Conservation (phyloP, 371 early-diverging fungal genomes). For the Batkoa obscura region DNA sequence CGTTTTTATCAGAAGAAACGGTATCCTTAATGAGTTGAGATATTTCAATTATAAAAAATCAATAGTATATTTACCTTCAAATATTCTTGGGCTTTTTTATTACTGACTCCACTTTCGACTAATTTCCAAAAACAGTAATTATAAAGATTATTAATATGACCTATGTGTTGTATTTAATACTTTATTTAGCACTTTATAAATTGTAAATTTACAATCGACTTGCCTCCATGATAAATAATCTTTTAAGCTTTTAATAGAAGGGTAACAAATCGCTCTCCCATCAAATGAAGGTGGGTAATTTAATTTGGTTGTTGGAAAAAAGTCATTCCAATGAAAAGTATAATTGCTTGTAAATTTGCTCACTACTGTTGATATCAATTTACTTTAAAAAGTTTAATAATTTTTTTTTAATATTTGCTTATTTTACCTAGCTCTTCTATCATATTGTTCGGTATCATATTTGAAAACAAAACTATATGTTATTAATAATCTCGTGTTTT, state of each 20-base stretch:
- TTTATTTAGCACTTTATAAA: background rate
- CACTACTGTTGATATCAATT: conserved; percentile 66
- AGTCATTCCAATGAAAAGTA: conserved; percentile 59
- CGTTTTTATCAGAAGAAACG: conserved; percentile 72
- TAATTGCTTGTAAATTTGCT: conserved; percentile 75
- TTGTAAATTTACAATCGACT: conserved; percentile 51
- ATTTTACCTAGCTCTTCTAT: conserved; percentile 45
- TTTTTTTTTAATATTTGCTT: background rate
- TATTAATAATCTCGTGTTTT: background rate
- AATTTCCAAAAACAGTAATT: conserved; percentile 89
- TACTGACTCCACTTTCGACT: conserved; percentile 46
- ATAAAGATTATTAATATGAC: conserved; percentile 74
- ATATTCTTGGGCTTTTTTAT: conserved; percentile 36
- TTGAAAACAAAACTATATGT: conserved; percentile 46
- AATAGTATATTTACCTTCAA: conserved; percentile 1
- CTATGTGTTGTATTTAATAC: conserved; percentile 9
- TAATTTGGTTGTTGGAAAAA: conserved; percentile 30
- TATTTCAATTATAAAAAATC: background rate
- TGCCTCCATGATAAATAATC: conserved; percentile 93
- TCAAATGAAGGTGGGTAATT: conserved; percentile 80
- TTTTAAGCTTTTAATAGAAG: conserved; percentile 49
- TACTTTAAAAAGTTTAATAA: conserved; percentile 18
- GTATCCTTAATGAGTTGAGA: conserved; percentile 28
- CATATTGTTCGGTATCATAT: conserved; percentile 41
- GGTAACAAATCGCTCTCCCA: conserved; percentile 74